These are phyloP conservation scores for Scleromitrula shiraiana DNA, from an alignment of 2,329 filamentous ascomycete species.

Conservation along the genomic window DNA sequence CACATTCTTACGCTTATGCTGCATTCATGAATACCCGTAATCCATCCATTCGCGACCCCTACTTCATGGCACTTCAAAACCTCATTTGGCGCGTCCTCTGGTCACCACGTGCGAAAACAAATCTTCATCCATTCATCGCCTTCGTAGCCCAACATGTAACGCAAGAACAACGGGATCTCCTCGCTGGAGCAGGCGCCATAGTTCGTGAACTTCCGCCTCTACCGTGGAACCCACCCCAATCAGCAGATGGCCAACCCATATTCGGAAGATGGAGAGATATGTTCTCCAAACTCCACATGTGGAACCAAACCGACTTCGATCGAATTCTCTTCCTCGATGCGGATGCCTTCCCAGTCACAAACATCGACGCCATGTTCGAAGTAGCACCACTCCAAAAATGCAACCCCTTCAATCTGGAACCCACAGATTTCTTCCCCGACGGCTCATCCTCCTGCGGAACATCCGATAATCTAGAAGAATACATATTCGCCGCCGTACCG, in stretches of 20 bases:
- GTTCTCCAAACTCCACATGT: constrained; percentile 15
- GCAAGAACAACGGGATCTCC: constrained; percentile 7
- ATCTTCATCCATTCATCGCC: constrained; percentile 12
- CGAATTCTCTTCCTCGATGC: constrained; percentile 10
- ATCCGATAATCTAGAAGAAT: neutral
- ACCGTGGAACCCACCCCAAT: constrained; percentile 8
- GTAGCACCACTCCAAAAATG: constrained; percentile 5
- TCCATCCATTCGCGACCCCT: constrained; percentile 10
- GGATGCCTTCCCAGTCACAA: constrained; percentile 14
- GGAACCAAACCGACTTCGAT: constrained; percentile 13
- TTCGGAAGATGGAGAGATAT: constrained; percentile 12
- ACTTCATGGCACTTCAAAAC: constrained; percentile 14
- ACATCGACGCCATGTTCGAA: constrained; percentile 14
- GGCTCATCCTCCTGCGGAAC: neutral
- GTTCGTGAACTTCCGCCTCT: constrained; percentile 10
- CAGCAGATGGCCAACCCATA: neutral
- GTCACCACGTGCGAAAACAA: constrained; percentile 4
- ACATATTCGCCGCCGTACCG: neutral
- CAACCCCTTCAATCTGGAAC: neutral
- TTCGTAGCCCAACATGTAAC: constrained; percentile 14
- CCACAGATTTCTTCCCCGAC: neutral
- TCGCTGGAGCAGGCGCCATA: constrained; percentile 13
- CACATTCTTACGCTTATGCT: constrained; percentile 5
- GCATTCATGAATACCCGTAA: constrained; percentile 13
- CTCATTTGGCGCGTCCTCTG: constrained; percentile 15